phyloP scores from a whole-genome alignment of 768 basidiomycete species.

The Boletus fagicola region DNA sequence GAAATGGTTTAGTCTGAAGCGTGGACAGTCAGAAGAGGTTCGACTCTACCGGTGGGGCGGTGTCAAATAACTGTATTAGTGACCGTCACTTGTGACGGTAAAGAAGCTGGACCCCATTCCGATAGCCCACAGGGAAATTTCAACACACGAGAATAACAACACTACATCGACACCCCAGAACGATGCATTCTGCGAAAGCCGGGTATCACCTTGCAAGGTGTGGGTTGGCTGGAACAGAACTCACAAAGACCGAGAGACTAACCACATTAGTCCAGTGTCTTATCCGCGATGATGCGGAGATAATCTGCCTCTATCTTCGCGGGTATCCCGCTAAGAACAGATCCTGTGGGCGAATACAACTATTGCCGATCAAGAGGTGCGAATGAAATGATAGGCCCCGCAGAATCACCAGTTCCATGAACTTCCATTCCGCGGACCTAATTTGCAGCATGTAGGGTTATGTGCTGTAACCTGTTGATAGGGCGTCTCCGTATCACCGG shows the following conservation, averaged over 20 bases:
- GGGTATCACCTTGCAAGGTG: not conserved
- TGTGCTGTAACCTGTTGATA: not conserved
- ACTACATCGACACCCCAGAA: not conserved
- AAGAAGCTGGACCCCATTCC: not conserved
- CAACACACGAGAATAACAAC: not conserved
- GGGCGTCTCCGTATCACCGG: not conserved
- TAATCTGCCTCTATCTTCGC: conserved; percentile 16
- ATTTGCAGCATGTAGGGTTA: not conserved
- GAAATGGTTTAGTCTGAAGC: conserved; percentile 19
- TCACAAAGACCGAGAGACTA: conserved; percentile 8
- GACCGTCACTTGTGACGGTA: not conserved
- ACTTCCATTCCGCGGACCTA: conserved; percentile 25
- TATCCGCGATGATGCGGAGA: conserved; percentile 20
- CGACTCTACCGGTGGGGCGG: not conserved
- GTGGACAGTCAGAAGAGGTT: conserved; percentile 2
- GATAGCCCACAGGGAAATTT: not conserved
- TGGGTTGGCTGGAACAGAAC: not conserved
- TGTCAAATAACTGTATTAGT: not conserved
- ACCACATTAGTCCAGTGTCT: conserved; percentile 5
- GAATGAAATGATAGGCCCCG: conserved; percentile 18
- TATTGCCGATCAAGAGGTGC: conserved; percentile 8
- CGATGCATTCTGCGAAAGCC: not conserved
- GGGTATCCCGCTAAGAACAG: conserved; percentile 5
- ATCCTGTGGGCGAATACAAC: not conserved
- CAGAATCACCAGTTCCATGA: conserved; percentile 9